Conservation (phyloP, 441 rosid species). For the Erodium trifolium region DNA sequence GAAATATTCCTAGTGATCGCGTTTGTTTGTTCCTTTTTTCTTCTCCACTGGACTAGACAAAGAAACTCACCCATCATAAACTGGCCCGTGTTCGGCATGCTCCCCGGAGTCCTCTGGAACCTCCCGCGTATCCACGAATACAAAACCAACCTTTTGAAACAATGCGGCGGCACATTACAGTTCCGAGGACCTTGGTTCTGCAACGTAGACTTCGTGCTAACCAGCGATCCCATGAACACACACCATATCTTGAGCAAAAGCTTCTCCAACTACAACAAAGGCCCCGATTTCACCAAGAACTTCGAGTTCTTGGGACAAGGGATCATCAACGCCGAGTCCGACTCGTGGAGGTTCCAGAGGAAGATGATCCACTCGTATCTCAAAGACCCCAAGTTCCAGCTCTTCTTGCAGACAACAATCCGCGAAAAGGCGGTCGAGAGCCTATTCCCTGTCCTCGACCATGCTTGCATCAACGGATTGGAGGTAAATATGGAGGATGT, state of each 20-base stretch:
- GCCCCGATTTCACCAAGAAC: conserved; percentile 24
- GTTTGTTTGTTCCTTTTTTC: not conserved
- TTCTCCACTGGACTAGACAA: conserved; percentile 7
- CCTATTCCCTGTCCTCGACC: conserved; percentile 23
- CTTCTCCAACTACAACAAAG: conserved; percentile 29
- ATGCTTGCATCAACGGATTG: conserved; percentile 6
- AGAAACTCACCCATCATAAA: not conserved
- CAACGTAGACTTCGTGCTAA: conserved; percentile 14
- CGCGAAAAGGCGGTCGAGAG: conserved; percentile 16
- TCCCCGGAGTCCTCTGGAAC: conserved; percentile 7
- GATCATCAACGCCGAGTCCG: conserved; percentile 27
- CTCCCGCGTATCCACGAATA: conserved; percentile 7
- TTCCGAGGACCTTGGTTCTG: conserved; percentile 17
- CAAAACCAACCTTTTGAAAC: not conserved
- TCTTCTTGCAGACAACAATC: conserved; percentile 10
- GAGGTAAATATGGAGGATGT: conserved; percentile 23
- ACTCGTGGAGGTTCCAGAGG: conserved; percentile 28
- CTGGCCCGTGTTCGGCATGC: conserved; percentile 23
- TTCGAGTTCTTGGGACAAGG: conserved; percentile 30
- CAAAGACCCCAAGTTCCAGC: conserved; percentile 19
- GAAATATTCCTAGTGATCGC: not conserved
- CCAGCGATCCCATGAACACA: conserved; percentile 27
- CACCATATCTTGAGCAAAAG: conserved; percentile 24
- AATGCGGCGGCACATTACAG: not conserved
- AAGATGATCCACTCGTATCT: conserved; percentile 18